phyloP scores from a whole-genome alignment of 192 early-diverging fungal genomes.

The Coemansia sp. region DNA sequence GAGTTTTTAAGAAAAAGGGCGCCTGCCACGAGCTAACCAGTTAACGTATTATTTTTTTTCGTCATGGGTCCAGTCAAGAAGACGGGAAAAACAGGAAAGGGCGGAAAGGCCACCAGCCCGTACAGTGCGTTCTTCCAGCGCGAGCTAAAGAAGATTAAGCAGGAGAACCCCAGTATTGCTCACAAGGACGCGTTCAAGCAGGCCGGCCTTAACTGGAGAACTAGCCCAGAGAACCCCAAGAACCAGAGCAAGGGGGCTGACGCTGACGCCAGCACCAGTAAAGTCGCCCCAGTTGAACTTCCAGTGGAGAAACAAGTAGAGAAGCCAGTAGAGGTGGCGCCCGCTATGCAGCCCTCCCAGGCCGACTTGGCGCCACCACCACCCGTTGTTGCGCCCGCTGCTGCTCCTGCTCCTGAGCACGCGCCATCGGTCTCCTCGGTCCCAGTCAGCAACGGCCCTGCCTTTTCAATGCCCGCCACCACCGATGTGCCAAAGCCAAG shows the following conservation, averaged over 20 bases:
- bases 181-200: slow-evolving; percentile 58
- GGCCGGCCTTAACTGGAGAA: slow-evolving; percentile 50
- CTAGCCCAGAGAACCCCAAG: slow-evolving; percentile 50
- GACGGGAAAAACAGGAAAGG: slow-evolving; percentile 28
- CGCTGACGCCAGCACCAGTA: not conserved
- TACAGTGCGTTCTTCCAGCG: slow-evolving; percentile 45
- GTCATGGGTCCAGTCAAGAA: slow-evolving; percentile 5
- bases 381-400: not conserved
- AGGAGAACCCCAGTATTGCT: slow-evolving; percentile 40
- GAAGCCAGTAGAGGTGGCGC: slow-evolving; percentile 3
- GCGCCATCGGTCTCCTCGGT: not conserved
- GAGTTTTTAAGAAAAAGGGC: not conserved
- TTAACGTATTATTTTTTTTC: not conserved
- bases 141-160: slow-evolving; percentile 54
- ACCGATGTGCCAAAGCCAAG: not conserved
- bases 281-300: slow-evolving; percentile 1
- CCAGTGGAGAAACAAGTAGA: not conserved
- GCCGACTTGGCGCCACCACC: not conserved
- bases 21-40: not conserved
- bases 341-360: not conserved
- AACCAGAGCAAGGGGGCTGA: slow-evolving; percentile 18
- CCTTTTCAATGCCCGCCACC: not conserved
- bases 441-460: not conserved
- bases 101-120: slow-evolving; percentile 26
- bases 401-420: slow-evolving; percentile 12